A percentile compares a stretch with the other conserved stretches of the same genome.
Conservation (phyloP, 2,329 filamentous ascomycete species). For the Trichoderma asperellum region DNA sequence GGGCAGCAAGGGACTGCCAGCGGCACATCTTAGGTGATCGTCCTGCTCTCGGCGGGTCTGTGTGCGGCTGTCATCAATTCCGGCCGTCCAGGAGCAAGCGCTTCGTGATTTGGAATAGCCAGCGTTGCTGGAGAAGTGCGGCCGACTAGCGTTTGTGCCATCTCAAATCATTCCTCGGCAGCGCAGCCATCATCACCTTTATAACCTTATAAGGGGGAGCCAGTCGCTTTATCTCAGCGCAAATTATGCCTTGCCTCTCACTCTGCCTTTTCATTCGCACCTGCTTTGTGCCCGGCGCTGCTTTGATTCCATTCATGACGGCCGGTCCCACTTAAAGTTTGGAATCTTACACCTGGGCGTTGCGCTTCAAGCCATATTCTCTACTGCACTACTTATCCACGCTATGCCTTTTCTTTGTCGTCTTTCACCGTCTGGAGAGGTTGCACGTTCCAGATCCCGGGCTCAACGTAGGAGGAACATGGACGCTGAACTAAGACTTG, state of each 20-base stretch:
- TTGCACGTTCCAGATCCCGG: background rate
- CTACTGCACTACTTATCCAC: constrained; percentile 4
- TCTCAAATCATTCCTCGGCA: background rate
- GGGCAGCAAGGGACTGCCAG: background rate
- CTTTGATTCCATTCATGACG: constrained; percentile 20
- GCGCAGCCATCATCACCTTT: background rate
- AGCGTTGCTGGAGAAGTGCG: background rate
- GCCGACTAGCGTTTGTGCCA: background rate
- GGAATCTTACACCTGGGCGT: constrained; percentile 15
- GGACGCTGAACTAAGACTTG: constrained; percentile 22
- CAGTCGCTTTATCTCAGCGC: background rate
- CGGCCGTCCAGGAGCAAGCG: constrained; percentile 3
- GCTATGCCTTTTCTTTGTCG: constrained; percentile 21
- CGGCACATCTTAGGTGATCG: background rate
- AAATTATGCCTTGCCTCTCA: background rate
- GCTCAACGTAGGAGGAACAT: constrained; percentile 28
- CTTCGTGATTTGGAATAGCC: constrained; percentile 25
- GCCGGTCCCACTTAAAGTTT: constrained; percentile 25
- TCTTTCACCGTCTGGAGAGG: constrained; percentile 15
- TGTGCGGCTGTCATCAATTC: background rate
- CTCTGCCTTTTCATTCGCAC: background rate
- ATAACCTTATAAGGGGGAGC: constrained; percentile 9
- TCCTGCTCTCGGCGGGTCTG: background rate
- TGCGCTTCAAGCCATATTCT: background rate
- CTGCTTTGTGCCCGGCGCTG: background rate